These are phyloP conservation scores for Ceratobasidium sp. DNA, from an alignment of 1,284 basidiomycete genomes.

Conservation along the genomic window DNA sequence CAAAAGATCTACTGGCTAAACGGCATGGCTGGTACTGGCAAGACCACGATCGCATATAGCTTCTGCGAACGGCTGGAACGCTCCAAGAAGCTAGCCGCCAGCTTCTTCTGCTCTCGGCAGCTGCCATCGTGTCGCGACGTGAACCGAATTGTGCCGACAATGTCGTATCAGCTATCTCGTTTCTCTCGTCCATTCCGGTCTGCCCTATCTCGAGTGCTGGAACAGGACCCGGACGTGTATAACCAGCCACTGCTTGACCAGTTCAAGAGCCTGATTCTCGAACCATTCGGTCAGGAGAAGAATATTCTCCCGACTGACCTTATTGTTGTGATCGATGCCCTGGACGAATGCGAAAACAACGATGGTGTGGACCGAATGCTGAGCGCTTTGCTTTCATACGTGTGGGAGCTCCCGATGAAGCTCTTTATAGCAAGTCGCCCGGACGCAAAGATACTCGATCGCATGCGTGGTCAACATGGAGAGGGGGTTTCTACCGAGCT, in stretches of 20 bases:
- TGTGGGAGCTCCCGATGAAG: background rate
- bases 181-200: background rate
- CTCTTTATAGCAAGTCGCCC: background rate
- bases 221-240: background rate
- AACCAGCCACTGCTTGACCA: background rate
- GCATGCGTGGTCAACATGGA: background rate
- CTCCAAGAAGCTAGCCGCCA: background rate
- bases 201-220: background rate
- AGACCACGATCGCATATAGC: no score
- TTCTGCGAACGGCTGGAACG: background rate
- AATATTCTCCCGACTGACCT: background rate
- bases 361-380: background rate
- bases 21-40: no score
- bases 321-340: background rate
- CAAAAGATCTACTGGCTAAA: no score
- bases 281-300: background rate
- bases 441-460: background rate
- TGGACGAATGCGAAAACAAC: background rate
- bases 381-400: background rate
- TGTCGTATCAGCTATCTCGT: background rate
- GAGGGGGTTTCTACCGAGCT: background rate
- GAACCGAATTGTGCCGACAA: background rate
- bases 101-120: conserved; percentile 1
- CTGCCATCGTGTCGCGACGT: background rate
- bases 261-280: background rate